These are phyloP conservation scores for Plantago coronopus DNA, from an alignment of 305 asterid genomes.

Conservation along the genomic window DNA sequence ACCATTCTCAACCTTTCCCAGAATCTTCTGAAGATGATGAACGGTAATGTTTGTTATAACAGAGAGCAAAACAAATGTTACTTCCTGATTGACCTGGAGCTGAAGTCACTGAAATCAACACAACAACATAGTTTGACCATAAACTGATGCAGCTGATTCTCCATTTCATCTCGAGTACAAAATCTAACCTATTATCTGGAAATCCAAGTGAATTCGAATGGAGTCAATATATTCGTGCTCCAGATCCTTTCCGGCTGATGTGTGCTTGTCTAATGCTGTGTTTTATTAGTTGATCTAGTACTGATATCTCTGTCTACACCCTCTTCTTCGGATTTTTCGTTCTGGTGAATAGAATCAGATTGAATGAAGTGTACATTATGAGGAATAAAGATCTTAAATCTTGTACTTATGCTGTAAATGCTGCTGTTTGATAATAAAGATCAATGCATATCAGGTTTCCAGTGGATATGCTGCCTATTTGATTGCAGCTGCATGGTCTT, in stretches of 20 bases:
- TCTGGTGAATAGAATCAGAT: constrained; percentile 1
- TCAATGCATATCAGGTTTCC: background rate
- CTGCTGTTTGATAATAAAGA: background rate
- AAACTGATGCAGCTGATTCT: background rate
- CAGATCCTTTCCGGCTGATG: background rate
- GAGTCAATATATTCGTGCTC: background rate
- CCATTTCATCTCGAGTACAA: constrained; percentile 11
- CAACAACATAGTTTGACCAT: constrained; percentile 5
- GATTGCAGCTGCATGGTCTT: too few relatives aligned
- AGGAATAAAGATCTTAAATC: background rate
- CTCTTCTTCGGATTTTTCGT: background rate
- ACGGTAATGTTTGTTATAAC: constrained; percentile 42
- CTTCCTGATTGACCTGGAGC: constrained; percentile 43
- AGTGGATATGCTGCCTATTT: too few relatives aligned
- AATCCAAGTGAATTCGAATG: background rate
- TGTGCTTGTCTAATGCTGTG: background rate
- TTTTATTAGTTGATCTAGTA: background rate
- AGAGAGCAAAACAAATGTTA: constrained; percentile 39
- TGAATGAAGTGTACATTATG: background rate
- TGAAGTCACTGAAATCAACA: constrained; percentile 26
- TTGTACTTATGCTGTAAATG: background rate
- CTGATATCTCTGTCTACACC: background rate
- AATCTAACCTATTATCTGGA: background rate
- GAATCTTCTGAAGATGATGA: constrained; percentile 48
- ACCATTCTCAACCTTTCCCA: constrained; percentile 36